Percentiles rank a stretch among this genome's conserved stretches.
Evolutionary conservation across 345 rosid species (phyloP).

Genomic region (Citrus glauca): DNA sequence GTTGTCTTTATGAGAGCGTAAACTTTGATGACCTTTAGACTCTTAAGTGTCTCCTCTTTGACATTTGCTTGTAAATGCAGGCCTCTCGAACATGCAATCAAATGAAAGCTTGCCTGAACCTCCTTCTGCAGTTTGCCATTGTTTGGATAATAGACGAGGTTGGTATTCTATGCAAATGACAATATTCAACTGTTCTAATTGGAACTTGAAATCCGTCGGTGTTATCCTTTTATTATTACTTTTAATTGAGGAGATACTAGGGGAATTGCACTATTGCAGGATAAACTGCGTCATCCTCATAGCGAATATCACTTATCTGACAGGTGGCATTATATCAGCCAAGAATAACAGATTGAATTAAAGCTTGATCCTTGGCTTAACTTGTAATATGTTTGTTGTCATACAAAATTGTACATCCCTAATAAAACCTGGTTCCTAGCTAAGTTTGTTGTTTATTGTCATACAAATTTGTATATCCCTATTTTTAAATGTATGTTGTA

Average conservation of each 20-base stretch:
- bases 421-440: not conserved
- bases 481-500: not conserved
- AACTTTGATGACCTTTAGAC: not conserved
- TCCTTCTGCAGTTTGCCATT: not conserved
- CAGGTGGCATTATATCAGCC: not conserved
- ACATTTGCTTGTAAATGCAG: conserved; percentile 4
- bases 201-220: not conserved
- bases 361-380: not conserved
- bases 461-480: not conserved
- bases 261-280: not conserved
- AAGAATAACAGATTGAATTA: not conserved
- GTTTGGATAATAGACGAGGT: not conserved
- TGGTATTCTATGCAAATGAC: not conserved
- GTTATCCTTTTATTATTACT: not conserved
- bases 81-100: not conserved
- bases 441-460: not conserved
- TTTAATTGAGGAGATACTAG: not conserved
- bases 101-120: not conserved
- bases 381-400: not conserved
- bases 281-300: not conserved
- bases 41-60: not conserved
- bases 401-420: not conserved
- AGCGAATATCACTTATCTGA: not conserved
- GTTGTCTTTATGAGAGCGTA: not conserved
- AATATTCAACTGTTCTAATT: not conserved